phyloP scores from a whole-genome alignment of 495 filamentous ascomycete species.

The Pseudomonodictys pantanalensis region DNA sequence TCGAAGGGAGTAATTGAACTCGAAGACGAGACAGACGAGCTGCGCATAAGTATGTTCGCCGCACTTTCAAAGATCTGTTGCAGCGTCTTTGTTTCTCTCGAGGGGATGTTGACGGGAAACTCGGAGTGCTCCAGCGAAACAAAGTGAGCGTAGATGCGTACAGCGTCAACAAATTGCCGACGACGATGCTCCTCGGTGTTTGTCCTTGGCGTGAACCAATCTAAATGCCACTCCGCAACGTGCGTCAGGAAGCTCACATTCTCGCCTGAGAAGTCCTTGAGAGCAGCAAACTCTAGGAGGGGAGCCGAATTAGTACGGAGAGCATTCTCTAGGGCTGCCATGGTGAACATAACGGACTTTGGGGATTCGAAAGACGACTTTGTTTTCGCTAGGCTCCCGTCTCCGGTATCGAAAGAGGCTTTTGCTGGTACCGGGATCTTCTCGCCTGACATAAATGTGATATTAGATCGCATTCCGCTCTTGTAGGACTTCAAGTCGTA shows the following conservation, averaged over 20 bases:
- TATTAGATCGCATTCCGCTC: background rate
- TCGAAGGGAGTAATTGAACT: slow-evolving; percentile 16
- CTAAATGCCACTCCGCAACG: slow-evolving; percentile 54
- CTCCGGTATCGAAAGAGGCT: no score
- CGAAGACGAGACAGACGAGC: background rate
- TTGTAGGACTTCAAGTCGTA: slow-evolving; percentile 32
- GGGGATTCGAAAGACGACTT: slow-evolving; percentile 5
- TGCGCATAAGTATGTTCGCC: slow-evolving; percentile 27
- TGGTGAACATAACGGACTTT: slow-evolving; percentile 50
- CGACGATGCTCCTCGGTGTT: slow-evolving; percentile 8
- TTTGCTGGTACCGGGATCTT: no score
- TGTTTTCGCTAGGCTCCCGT: no score
- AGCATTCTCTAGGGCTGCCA: slow-evolving; percentile 59
- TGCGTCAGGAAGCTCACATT: slow-evolving; percentile 64
- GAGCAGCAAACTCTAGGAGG: slow-evolving; percentile 59
- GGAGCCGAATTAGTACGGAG: slow-evolving; percentile 54
- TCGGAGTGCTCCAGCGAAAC: slow-evolving; percentile 55
- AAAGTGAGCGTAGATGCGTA: slow-evolving; percentile 58
- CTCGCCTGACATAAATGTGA: slow-evolving; percentile 7
- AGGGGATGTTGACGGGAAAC: slow-evolving; percentile 63
- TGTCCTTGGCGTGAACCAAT: slow-evolving; percentile 28
- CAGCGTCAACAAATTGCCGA: slow-evolving; percentile 34
- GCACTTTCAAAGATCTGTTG: slow-evolving; percentile 50
- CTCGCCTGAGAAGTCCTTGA: slow-evolving; percentile 63
- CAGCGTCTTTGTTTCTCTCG: slow-evolving; percentile 47